Evolutionary conservation across 2,329 filamentous ascomycete genomes (phyloP).

Genomic region (Fusarium sp.): DNA sequence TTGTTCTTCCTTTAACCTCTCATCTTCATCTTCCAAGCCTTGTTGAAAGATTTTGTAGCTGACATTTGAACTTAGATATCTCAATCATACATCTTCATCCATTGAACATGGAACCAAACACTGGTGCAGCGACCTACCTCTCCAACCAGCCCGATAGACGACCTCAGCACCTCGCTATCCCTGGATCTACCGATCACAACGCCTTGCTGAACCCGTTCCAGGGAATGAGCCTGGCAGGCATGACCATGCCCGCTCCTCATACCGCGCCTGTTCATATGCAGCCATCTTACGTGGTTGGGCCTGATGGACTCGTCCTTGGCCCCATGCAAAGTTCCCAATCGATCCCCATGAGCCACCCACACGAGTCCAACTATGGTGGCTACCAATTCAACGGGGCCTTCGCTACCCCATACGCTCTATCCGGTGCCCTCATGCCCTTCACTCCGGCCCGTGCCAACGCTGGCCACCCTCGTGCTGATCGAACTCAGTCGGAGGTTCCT

Average conservation of each 20-base stretch:
- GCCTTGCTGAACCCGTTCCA: constrained; percentile 56
- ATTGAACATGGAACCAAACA: constrained; percentile 56
- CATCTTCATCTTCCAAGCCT: neutral
- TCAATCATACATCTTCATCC: constrained; percentile 56
- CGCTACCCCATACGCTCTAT: constrained; percentile 56
- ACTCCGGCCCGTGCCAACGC: constrained; percentile 66
- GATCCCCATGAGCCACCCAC: constrained; percentile 55
- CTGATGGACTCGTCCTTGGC: constrained; percentile 58
- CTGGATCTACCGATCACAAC: constrained; percentile 51
- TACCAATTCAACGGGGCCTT: constrained; percentile 55
- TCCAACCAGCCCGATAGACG: constrained; percentile 50
- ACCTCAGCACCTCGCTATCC: constrained; percentile 51
- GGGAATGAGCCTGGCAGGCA: constrained; percentile 56
- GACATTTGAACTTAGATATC: constrained; percentile 29
- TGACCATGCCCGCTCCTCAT: constrained; percentile 53
- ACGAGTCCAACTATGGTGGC: constrained; percentile 53
- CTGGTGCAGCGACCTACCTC: constrained; percentile 52
- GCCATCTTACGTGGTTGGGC: constrained; percentile 56
- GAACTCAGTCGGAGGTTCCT: constrained; percentile 69
- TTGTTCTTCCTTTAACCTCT: neutral
- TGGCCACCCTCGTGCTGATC: constrained; percentile 63
- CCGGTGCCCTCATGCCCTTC: constrained; percentile 63
- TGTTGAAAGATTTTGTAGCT: neutral
- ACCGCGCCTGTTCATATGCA: constrained; percentile 54
- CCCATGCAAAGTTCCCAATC: constrained; percentile 55